Conservation (phyloP, 2,329 filamentous ascomycete species). For the Talaromyces sp. region DNA sequence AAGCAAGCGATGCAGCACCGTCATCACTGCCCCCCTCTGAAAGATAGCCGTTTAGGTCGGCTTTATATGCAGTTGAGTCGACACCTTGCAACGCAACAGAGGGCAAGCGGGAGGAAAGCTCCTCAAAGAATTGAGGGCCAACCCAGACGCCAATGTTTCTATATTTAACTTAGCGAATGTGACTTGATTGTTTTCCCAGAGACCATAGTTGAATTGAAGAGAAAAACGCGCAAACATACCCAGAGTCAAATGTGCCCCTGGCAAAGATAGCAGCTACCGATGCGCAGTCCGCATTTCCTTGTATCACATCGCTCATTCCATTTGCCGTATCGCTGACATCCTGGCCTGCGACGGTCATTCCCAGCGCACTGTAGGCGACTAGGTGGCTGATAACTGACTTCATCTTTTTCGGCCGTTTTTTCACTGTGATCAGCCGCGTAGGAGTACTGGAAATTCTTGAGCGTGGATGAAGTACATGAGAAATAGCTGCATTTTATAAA, state of each 20-base stretch:
- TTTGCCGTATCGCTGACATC: neutral
- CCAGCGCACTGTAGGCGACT: neutral
- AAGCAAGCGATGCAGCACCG: neutral
- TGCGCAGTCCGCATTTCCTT: conserved; percentile 1
- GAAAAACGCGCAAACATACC: neutral
- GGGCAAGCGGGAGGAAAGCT: neutral
- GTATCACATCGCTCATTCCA: neutral
- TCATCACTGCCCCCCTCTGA: neutral
- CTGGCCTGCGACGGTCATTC: neutral
- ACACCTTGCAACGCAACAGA: neutral
- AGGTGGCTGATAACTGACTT: neutral
- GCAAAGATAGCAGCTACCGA: conserved; percentile 1
- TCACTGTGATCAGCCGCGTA: neutral
- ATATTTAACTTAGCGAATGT: neutral
- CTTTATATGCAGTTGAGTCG: conserved; percentile 1
- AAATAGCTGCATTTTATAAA: neutral
- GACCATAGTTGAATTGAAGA: neutral
- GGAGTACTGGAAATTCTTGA: neutral
- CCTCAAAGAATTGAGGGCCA: conserved; percentile 1
- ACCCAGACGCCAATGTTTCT: conserved; percentile 6
- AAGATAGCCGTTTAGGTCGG: neutral
- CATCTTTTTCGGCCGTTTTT: neutral
- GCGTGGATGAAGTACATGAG: neutral
- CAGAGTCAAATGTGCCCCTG: neutral
- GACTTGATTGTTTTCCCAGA: neutral